A percentile compares a stretch with the other conserved stretches of the same genome.
These are phyloP conservation scores for Eutrema salsugineum DNA, from an alignment of 441 rosid genomes.

Conservation along the genomic window DNA sequence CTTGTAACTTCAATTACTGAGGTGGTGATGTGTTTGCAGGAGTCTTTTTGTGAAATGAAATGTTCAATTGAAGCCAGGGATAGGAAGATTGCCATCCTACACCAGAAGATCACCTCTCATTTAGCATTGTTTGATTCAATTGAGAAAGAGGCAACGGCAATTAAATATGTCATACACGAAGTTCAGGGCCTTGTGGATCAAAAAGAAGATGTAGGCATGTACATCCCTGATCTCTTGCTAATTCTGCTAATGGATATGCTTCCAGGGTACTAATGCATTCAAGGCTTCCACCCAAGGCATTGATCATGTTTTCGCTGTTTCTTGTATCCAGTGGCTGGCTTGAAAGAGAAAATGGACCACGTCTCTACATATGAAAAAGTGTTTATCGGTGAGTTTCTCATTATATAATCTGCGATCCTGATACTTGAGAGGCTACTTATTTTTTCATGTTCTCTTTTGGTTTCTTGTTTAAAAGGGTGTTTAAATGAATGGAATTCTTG, in stretches of 20 bases:
- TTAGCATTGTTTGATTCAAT: slow-evolving; percentile 71
- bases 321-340: slow-evolving; percentile 48
- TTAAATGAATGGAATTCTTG: neutral
- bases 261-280: neutral
- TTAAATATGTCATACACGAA: slow-evolving; percentile 56
- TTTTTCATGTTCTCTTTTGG: neutral
- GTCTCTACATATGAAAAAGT: slow-evolving; percentile 49
- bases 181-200: slow-evolving; percentile 56
- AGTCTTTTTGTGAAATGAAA: slow-evolving; percentile 71
- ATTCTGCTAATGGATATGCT: slow-evolving; percentile 8
- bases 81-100: slow-evolving; percentile 41
- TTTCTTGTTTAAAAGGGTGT: neutral
- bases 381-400: slow-evolving; percentile 48
- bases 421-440: neutral
- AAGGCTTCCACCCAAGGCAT: slow-evolving; percentile 5
- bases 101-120: slow-evolving; percentile 64
- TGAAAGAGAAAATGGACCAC: slow-evolving; percentile 63
- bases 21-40: slow-evolving; percentile 44
- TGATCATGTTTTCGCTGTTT: slow-evolving; percentile 10
- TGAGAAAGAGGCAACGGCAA: slow-evolving; percentile 66
- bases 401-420: neutral
- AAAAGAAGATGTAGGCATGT: slow-evolving; percentile 85
- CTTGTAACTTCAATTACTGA: neutral
- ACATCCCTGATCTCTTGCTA: slow-evolving; percentile 24
- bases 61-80: slow-evolving; percentile 56